Evolutionary conservation across 2,329 filamentous ascomycete genomes (phyloP).

Genomic region (Purpureocillium lavendulum): DNA sequence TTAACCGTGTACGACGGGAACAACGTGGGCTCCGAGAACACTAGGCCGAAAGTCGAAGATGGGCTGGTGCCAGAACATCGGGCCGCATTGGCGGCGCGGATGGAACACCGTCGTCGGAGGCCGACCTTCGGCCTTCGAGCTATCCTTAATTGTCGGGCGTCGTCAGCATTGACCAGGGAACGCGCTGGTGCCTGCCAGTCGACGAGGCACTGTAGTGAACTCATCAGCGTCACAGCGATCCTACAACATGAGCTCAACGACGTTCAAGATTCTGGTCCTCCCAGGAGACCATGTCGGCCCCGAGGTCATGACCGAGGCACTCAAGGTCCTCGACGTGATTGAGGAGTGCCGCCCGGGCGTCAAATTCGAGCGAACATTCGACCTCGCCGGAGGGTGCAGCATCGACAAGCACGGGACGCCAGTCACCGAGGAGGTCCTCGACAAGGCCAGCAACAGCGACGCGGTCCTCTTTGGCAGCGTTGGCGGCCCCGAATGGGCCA

Average conservation of each 20-base stretch:
- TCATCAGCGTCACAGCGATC: no score
- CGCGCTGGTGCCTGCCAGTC: no score
- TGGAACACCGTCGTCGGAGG: no score
- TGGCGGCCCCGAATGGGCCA: constrained; percentile 38
- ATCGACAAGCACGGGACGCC: constrained; percentile 35
- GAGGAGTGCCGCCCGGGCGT: constrained; percentile 19
- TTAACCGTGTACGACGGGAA: no score
- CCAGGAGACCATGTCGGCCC: constrained; percentile 39
- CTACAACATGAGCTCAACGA: constrained; percentile 4
- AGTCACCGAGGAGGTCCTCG: constrained; percentile 32
- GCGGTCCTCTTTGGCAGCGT: constrained; percentile 39
- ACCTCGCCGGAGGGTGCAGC: constrained; percentile 25
- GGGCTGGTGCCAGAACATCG: no score
- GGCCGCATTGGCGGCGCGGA: no score
- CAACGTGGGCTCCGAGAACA: no score
- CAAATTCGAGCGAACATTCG: constrained; percentile 18
- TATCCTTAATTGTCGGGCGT: no score
- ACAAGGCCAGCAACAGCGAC: constrained; percentile 29
- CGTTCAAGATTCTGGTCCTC: constrained; percentile 30
- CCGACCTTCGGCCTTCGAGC: no score
- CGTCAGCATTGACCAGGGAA: no score
- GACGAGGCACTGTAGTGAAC: no score
- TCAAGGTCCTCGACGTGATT: constrained; percentile 36
- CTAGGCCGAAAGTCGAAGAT: no score
- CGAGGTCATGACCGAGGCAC: constrained; percentile 35